Evolutionary conservation across 179 eudicot species (phyloP).

Genomic region (Dionaea muscipula): DNA sequence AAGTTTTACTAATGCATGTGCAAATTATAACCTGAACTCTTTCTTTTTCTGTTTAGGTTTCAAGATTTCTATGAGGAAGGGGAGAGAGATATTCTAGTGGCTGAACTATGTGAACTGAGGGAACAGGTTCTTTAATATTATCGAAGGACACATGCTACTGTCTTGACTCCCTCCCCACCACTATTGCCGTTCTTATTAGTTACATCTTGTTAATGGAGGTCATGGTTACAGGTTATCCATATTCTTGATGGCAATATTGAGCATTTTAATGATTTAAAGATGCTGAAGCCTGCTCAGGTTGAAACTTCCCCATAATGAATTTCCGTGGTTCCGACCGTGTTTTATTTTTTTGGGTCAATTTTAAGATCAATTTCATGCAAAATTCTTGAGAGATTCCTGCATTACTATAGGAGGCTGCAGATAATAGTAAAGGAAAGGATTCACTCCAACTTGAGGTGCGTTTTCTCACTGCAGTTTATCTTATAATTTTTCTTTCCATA

Average conservation of each 20-base stretch:
- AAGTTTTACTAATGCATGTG: background rate
- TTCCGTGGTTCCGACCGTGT: no score
- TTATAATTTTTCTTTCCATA: background rate
- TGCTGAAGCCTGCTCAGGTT: conserved; percentile 29
- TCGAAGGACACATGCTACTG: background rate
- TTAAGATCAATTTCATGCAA: background rate
- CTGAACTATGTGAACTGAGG: conserved; percentile 75
- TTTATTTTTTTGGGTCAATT: background rate
- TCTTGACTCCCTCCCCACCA: conserved; percentile 1
- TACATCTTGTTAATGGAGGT: background rate
- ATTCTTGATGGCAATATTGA: conserved; percentile 38
- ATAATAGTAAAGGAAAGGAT: conserved; percentile 20
- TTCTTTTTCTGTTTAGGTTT: conserved; percentile 28
- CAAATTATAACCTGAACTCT: background rate
- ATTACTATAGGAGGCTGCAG: conserved; percentile 26
- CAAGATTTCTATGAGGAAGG: conserved; percentile 98
- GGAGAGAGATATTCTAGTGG: conserved; percentile 72
- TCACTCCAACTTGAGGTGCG: conserved; percentile 37
- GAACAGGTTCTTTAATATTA: conserved; percentile 42
- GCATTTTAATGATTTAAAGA: conserved; percentile 24
- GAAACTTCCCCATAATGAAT: no score
- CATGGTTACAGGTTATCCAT: conserved; percentile 40
- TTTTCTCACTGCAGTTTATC: background rate
- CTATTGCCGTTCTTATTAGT: background rate
- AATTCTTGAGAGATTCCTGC: background rate